Evolutionary conservation across 2,329 filamentous ascomycete species (phyloP).

Genomic region (Aurifilum marmelostoma): DNA sequence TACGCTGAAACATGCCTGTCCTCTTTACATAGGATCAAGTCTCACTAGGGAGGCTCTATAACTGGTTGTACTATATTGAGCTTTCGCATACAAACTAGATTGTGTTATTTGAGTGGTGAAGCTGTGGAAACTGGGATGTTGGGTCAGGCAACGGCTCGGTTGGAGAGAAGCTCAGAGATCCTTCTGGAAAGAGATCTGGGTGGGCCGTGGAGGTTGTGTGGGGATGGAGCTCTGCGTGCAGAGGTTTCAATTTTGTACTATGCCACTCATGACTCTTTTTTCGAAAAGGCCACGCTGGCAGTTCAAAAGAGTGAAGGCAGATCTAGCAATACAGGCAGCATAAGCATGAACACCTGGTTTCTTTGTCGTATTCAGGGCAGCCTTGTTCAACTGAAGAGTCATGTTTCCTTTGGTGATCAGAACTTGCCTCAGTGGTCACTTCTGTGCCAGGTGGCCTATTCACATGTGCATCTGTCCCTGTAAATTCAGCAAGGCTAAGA

Average conservation of each 20-base stretch:
- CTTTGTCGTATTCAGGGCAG: background rate
- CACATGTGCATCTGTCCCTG: constrained; percentile 9
- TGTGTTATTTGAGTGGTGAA: background rate
- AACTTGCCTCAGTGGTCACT: background rate
- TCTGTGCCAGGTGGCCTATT: constrained; percentile 19
- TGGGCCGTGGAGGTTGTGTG: constrained; percentile 6
- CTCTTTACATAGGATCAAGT: too few relatives aligned
- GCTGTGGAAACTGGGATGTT: background rate
- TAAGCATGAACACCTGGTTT: background rate
- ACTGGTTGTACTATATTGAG: background rate
- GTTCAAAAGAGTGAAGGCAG: background rate
- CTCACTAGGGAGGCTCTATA: background rate
- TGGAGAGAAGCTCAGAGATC: constrained; percentile 23
- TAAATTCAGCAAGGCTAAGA: background rate
- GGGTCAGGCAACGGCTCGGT: background rate
- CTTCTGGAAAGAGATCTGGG: constrained; percentile 25
- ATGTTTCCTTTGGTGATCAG: background rate
- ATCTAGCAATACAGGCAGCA: background rate
- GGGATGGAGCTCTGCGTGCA: constrained; percentile 10
- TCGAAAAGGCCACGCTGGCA: constrained; percentile 29
- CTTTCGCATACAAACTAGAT: background rate
- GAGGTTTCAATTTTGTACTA: background rate
- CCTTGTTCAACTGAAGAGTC: background rate
- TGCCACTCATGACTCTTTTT: background rate
- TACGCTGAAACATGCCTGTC: background rate